Evolutionary conservation across 2,329 filamentous ascomycete genomes (phyloP), one percentile per base, ranked within the genome.

Genomic region (Pseudodiploospora longispora): DNA sequence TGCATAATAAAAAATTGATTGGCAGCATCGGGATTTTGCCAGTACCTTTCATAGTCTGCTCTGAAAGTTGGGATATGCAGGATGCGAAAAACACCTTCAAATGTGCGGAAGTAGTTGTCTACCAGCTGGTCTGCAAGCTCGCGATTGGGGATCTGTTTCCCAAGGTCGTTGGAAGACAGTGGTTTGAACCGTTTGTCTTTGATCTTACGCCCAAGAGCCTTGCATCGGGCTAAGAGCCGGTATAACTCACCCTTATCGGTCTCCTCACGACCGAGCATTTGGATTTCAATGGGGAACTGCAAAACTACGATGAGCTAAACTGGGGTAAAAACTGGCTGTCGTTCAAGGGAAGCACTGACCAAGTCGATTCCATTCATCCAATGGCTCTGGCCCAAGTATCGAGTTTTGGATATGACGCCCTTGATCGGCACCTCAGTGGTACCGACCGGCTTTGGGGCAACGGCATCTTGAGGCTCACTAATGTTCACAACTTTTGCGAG

Each of bases 61-160:
- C 67, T 62, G 49, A 83, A 82, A 0, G 70, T 72, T 0, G 78
- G 78, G 1, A 76, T 56, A 54, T 83, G 74, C 6, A 83, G 46
- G 27, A 83, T 67, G 3, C 80, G 70, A 48, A 76, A 69, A 10
- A 75, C 70, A 1, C 73, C 71, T 52, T 82, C 78, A 36, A 76
- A 70, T 1, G 72, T 73, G 39, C 74, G 64, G 12, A 83, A 60
- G 60, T 81, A 81, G 30, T 64, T 58, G 6, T 72, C 64, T 10
- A 80, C 61, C 2, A 81, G 65, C 41, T 67, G 58, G 46, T 80
- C 75, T 0, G 72, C 69, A 1, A 76, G 47, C 0, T 59, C 57
- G 8, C 61, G 58, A 1, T 57, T 35, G 0, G 70, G 68, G 6
- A 72, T 61, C 4, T 61, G 58, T 33, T 60, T 55, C 10, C 72